Conservation (phyloP, 2,329 filamentous ascomycete species). For the Emydomyces testavorans region DNA sequence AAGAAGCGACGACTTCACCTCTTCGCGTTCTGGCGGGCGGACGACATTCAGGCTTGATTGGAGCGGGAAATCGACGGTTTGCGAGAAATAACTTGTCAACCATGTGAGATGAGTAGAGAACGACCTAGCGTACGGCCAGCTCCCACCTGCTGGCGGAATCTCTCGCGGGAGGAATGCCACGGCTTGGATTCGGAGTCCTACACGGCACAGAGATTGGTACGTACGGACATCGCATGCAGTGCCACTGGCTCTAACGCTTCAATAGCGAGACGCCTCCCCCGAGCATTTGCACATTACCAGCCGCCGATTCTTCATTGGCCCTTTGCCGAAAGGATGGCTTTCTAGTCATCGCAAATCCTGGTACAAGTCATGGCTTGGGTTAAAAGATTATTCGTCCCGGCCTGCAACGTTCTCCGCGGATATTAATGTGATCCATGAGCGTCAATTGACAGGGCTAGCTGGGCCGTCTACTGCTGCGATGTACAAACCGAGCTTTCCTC, state of each 20-base stretch:
- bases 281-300: slow-evolving; percentile 52
- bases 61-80: too few relatives aligned
- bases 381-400: slow-evolving; percentile 38
- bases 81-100: neutral
- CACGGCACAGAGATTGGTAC: slow-evolving; percentile 44
- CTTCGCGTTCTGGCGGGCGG: too few relatives aligned
- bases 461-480: slow-evolving; percentile 22
- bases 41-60: too few relatives aligned
- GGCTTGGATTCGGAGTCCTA: slow-evolving; percentile 41
- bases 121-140: slow-evolving; percentile 11
- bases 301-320: slow-evolving; percentile 53
- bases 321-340: slow-evolving; percentile 54
- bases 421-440: slow-evolving; percentile 31
- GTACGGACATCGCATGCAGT: slow-evolving; percentile 7
- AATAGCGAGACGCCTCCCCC: slow-evolving; percentile 48
- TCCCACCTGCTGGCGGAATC: slow-evolving; percentile 11
- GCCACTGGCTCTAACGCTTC: slow-evolving; percentile 15
- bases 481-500: slow-evolving; percentile 24
- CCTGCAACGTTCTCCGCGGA: slow-evolving; percentile 44
- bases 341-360: slow-evolving; percentile 52
- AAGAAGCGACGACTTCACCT: too few relatives aligned
- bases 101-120: slow-evolving; percentile 15
- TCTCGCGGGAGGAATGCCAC: slow-evolving; percentile 20
- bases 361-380: slow-evolving; percentile 41
- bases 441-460: slow-evolving; percentile 22